Evolutionary conservation across 2,329 filamentous ascomycete genomes (phyloP), one percentile per base, ranked within the genome.

Genomic region (Alternaria gansuensis): DNA sequence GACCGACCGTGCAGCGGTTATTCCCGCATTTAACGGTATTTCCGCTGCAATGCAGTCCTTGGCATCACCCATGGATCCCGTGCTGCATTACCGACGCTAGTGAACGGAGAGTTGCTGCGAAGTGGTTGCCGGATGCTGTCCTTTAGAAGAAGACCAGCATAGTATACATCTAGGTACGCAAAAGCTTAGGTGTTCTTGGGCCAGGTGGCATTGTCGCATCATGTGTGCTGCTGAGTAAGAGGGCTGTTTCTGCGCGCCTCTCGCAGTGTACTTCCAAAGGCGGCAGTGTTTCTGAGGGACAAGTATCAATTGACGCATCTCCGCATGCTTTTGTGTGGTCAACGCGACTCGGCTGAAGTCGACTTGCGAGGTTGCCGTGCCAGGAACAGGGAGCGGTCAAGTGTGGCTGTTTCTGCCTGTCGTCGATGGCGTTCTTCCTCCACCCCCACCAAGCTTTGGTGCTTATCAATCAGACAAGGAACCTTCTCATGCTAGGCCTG

Each of bases 401-500:
- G 44, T 55, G 54, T 57, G 37, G 14, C 48, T 4, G 26, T 28
- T 28, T 51, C 43, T 51, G 44, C 50, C 21, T 46, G 36, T 44
- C 40, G 67, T 68, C 66, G 60, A 66, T 48, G 51, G 63, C 59
- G 54, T 70, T 70, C 68, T 65, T 31, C 37, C 29, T 28, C 44
- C 46, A 65, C 17, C 63, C 68, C 67, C 67, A 65, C 65, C 60
- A 62, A 21, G 58, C 57, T 39, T 39, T 44, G 44, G 44, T 57
- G 60, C 51, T 70, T 64, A 69, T 66, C 66, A 60, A 68, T 67
- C 61, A 66, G 60, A 61, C 46, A 46, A 29, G 13, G 45, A 50
- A 51, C 40, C 59, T 17, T 17, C 17, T 54, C 40, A 53, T 37
- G 21, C 51, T 29, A 10, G 14, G 14, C 14, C 33, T 33, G 29